A percentile compares a stretch with the other conserved stretches of the same genome.
Conservation (phyloP, 2,329 filamentous ascomycete species). For the Cercospora canescens region DNA sequence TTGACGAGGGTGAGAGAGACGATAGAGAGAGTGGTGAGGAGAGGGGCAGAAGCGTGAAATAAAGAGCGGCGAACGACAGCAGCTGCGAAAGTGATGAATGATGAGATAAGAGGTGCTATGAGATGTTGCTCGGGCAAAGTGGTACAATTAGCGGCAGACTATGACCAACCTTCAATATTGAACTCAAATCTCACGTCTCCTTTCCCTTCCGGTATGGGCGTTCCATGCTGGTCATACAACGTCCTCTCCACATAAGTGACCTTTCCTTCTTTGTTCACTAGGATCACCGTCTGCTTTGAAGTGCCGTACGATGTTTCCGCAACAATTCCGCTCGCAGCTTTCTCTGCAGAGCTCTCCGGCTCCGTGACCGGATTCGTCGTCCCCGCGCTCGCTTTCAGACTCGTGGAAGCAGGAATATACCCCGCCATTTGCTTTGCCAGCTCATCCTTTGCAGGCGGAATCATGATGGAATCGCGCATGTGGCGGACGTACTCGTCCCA, state of each 20-base stretch:
- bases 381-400: conserved; percentile 3
- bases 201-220: conserved; percentile 46
- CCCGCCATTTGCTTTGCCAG: conserved; percentile 41
- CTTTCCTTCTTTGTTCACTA: conserved; percentile 56
- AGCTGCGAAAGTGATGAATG: neutral
- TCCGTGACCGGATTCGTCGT: conserved; percentile 27
- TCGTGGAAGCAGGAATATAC: conserved; percentile 28
- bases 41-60: neutral
- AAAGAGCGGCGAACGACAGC: neutral
- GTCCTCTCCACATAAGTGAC: conserved; percentile 65
- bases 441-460: conserved; percentile 56
- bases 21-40: neutral
- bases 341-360: neutral
- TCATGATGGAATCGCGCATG: conserved; percentile 61
- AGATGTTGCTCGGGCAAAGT: neutral
- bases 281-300: conserved; percentile 62
- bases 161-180: conserved; percentile 45
- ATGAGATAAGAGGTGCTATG: neutral
- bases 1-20: neutral
- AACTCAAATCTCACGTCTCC: conserved; percentile 52
- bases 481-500: conserved; percentile 58
- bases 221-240: conserved; percentile 56
- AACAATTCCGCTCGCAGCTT: neutral
- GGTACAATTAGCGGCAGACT: neutral
- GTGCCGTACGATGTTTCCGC: conserved; percentile 59